phyloP scores from a whole-genome alignment of 2,329 filamentous ascomycete genomes.

The Colletotrichum liriopes region DNA sequence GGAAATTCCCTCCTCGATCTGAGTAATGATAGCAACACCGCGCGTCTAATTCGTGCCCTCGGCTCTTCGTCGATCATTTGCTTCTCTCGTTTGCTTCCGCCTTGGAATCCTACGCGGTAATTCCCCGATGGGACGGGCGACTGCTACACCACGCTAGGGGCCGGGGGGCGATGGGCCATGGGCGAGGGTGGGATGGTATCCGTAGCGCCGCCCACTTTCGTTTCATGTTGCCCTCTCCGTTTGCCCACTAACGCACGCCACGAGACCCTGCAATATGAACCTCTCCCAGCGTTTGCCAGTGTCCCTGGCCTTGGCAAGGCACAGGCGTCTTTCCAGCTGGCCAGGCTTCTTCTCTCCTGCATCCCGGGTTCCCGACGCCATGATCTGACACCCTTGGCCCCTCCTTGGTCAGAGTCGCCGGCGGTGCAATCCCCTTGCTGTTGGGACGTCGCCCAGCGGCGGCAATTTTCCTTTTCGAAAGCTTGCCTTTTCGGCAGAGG shows the following conservation, averaged over 20 bases:
- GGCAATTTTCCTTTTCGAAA: constrained; percentile 15
- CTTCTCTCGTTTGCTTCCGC: constrained; percentile 1
- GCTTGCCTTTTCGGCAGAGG: constrained; percentile 29
- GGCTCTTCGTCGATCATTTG: constrained; percentile 15
- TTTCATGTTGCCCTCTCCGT: constrained; percentile 40
- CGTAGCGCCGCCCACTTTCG: constrained; percentile 35
- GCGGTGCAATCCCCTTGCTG: background rate
- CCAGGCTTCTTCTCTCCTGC: constrained; percentile 10
- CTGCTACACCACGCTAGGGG: background rate
- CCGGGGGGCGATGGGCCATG: background rate
- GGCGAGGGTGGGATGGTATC: background rate
- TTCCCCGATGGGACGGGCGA: constrained; percentile 11
- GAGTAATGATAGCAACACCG: background rate
- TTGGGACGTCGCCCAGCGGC: constrained; percentile 6
- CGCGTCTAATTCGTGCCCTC: constrained; percentile 1
- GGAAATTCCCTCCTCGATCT: background rate
- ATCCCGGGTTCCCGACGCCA: background rate
- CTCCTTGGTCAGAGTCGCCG: constrained; percentile 1
- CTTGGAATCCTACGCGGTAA: constrained; percentile 12
- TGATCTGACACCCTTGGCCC: background rate
- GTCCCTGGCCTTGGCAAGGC: constrained; percentile 11
- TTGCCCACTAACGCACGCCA: constrained; percentile 41
- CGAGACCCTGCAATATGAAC: constrained; percentile 39
- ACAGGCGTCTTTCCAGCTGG: constrained; percentile 5
- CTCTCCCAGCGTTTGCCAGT: constrained; percentile 7